Conservation (phyloP, 768 basidiomycete species). For the Podaxis rugospora region DNA sequence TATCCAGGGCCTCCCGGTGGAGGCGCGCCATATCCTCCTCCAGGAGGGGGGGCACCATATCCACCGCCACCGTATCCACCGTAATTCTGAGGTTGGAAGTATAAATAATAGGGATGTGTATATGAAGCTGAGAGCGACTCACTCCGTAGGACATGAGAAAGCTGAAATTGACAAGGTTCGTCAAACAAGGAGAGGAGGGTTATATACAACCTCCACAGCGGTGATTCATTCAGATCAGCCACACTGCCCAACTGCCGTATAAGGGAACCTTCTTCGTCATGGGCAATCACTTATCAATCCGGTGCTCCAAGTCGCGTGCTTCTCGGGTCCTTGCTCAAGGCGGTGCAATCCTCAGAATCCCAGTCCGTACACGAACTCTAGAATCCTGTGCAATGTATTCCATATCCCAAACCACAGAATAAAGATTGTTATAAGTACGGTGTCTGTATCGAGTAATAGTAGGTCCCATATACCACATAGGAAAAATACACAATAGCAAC, state of each 20-base stretch:
- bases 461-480: not conserved
- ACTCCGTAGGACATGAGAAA: conserved; percentile 33
- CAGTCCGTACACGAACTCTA: too few relatives aligned
- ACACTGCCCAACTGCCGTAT: not conserved
- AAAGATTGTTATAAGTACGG: not conserved
- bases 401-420: not conserved
- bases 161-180: not conserved
- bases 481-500: not conserved
- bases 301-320: not conserved
- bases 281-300: not conserved
- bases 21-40: conserved; percentile 19
- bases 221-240: not conserved
- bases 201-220: not conserved
- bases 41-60: conserved; percentile 19
- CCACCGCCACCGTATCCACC: conserved; percentile 20
- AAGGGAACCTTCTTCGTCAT: not conserved
- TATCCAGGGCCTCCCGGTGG: conserved; percentile 10
- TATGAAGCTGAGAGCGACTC: conserved; percentile 1
- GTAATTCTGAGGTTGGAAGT: not conserved
- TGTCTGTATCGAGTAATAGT: not conserved
- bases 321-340: too few relatives aligned
- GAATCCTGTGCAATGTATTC: not conserved
- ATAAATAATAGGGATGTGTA: not conserved
- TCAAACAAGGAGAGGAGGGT: not conserved
- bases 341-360: too few relatives aligned